A percentile compares a stretch with the other conserved stretches of the same genome.
Conservation (phyloP, 352 stramenopile genomes). For the Bremia lactucae region DNA sequence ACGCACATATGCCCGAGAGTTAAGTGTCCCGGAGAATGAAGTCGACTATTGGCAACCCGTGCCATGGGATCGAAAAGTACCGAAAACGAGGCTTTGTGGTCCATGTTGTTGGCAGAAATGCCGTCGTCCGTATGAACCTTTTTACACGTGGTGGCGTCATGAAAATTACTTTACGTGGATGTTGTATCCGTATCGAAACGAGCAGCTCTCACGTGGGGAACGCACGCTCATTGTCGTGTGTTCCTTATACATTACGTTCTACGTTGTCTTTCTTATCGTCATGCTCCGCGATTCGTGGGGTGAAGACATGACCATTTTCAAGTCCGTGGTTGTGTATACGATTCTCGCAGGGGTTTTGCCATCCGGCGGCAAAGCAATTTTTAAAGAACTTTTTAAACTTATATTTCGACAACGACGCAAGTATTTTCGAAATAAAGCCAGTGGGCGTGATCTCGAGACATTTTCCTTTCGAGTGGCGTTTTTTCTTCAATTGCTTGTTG, state of each 20-base stretch:
- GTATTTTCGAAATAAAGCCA: conserved; percentile 43
- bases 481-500: conserved; percentile 39
- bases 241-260: conserved; percentile 66
- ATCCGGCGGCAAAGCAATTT: conserved; percentile 49
- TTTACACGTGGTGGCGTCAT: conserved; percentile 68
- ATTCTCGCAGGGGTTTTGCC: conserved; percentile 40
- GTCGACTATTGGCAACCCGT: conserved; percentile 65
- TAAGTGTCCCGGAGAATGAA: conserved; percentile 43
- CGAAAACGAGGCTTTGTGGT: conserved; percentile 45
- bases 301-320: conserved; percentile 26
- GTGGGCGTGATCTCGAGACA: conserved; percentile 24
- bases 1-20: conserved; percentile 43
- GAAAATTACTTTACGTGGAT: conserved; percentile 77
- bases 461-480: conserved; percentile 60
- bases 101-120: conserved; percentile 65
- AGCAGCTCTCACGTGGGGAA: conserved; percentile 43
- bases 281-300: conserved; percentile 40
- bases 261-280: conserved; percentile 56
- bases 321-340: conserved; percentile 39
- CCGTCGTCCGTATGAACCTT: conserved; percentile 43
- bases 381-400: conserved; percentile 70
- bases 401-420: conserved; percentile 62
- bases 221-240: conserved; percentile 55
- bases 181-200: conserved; percentile 60
- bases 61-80: conserved; percentile 61